Percentiles rank a stretch among this genome's conserved stretches.
These are phyloP conservation scores for Verticillium nubilum DNA, from an alignment of 2,329 filamentous ascomycete species.

Conservation along the genomic window DNA sequence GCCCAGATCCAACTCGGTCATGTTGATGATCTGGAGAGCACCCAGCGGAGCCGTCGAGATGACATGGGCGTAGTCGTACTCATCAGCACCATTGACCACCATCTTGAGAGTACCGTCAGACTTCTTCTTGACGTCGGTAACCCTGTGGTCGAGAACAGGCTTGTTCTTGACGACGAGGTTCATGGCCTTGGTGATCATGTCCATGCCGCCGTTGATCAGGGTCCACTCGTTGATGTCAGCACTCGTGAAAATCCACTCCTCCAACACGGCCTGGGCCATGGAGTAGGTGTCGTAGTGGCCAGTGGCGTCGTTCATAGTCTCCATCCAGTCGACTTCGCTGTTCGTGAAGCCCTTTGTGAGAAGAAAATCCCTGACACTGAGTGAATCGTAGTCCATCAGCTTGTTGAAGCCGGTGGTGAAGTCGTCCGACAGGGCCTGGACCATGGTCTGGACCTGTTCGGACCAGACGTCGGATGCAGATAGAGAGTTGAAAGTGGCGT, in stretches of 20 bases:
- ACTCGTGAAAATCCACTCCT: slow-evolving; percentile 18
- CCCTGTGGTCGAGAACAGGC: slow-evolving; percentile 12
- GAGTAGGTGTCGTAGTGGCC: slow-evolving; percentile 17
- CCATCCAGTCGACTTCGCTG: slow-evolving; percentile 22
- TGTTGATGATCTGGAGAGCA: slow-evolving; percentile 18
- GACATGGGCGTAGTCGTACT: slow-evolving; percentile 15
- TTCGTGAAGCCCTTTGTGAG: slow-evolving; percentile 20
- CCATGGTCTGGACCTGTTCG: slow-evolving; percentile 6
- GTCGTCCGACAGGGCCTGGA: slow-evolving; percentile 7
- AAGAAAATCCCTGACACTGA: slow-evolving; percentile 13
- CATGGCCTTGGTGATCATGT: slow-evolving; percentile 21
- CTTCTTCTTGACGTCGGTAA: slow-evolving; percentile 15
- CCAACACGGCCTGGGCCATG: slow-evolving; percentile 14
- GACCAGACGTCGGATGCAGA: slow-evolving; percentile 8
- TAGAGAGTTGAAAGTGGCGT: slow-evolving; percentile 8
- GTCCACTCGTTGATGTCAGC: slow-evolving; percentile 17
- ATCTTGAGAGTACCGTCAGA: slow-evolving; percentile 13
- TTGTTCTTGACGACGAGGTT: slow-evolving; percentile 15
- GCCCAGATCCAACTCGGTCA: slow-evolving; percentile 17
- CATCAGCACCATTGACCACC: slow-evolving; percentile 13
- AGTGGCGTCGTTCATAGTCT: slow-evolving; percentile 17
- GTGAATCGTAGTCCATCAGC: slow-evolving; percentile 16
- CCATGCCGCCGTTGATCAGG: slow-evolving; percentile 25
- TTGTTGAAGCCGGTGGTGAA: slow-evolving; percentile 14
- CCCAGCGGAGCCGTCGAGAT: slow-evolving; percentile 19